phyloP scores from a whole-genome alignment of 495 filamentous ascomycete genomes.

The Penicillium atrosanguineum region DNA sequence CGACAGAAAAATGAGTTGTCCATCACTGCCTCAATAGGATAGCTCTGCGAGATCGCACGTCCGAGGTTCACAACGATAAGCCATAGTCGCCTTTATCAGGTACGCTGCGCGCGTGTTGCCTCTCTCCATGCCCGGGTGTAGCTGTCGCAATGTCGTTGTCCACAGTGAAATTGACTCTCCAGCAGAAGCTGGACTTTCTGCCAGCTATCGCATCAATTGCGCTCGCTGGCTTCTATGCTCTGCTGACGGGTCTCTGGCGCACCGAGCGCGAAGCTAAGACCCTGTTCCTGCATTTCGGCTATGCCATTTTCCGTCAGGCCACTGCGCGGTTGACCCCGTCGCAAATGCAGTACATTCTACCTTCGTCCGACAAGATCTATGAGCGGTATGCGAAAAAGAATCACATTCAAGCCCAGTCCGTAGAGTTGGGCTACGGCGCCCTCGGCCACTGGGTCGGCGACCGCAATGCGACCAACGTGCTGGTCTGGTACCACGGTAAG shows the following conservation, averaged over 20 bases:
- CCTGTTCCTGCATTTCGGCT: constrained; percentile 37
- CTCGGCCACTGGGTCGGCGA: constrained; percentile 60
- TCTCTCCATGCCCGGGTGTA: not conserved
- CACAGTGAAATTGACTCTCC: constrained; percentile 23
- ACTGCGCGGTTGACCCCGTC: constrained; percentile 27
- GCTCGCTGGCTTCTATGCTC: constrained; percentile 29
- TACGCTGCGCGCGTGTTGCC: not conserved
- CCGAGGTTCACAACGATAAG: constrained; percentile 8
- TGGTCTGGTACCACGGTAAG: constrained; percentile 61
- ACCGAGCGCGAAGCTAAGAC: constrained; percentile 33
- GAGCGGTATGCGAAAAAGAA: constrained; percentile 39
- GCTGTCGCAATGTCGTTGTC: constrained; percentile 16
- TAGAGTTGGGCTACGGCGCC: constrained; percentile 51
- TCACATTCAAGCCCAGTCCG: constrained; percentile 41
- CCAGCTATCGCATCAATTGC: constrained; percentile 31
- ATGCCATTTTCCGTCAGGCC: constrained; percentile 37
- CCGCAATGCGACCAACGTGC: constrained; percentile 48
- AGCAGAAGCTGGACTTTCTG: constrained; percentile 35
- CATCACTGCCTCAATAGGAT: constrained; percentile 15
- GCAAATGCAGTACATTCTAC: constrained; percentile 38
- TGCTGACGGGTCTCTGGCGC: constrained; percentile 35
- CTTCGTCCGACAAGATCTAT: constrained; percentile 50
- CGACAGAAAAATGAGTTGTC: not conserved
- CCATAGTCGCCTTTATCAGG: not conserved
- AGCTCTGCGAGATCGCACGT: constrained; percentile 18